These are phyloP conservation scores for Chrysopogon serrulatus DNA, from an alignment of 176 grass and related monocot species.

Conservation along the genomic window DNA sequence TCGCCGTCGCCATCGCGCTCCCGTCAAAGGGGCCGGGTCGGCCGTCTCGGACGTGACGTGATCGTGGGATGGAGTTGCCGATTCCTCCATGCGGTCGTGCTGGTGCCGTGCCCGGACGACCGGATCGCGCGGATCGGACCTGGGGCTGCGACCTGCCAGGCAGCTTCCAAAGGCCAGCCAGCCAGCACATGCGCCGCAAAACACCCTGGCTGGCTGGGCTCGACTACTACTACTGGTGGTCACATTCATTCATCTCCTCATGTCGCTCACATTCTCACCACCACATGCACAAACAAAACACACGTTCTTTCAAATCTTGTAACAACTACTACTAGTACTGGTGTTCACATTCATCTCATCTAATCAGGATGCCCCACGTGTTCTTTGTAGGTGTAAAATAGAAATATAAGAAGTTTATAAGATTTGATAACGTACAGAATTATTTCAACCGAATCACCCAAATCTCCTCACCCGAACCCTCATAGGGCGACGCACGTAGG, in stretches of 20 bases:
- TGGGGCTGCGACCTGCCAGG: not conserved
- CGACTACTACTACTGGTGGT: too few species aligned
- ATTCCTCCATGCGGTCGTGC: not conserved
- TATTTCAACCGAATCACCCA: too few species aligned
- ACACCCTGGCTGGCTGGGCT: too few species aligned
- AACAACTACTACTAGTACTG: not conserved
- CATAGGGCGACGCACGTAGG: not conserved
- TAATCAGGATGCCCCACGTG: too few species aligned
- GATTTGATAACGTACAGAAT: too few species aligned
- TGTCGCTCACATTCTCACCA: not conserved
- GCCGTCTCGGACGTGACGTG: not conserved
- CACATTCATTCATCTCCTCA: too few species aligned
- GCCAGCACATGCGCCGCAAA: too few species aligned
- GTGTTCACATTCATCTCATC: not conserved
- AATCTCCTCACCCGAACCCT: too few species aligned
- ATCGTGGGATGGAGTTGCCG: slow-evolving; percentile 1
- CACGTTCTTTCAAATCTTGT: not conserved
- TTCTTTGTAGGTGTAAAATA: too few species aligned
- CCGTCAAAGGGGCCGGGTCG: not conserved
- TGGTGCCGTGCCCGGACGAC: not conserved
- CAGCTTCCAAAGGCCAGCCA: not conserved
- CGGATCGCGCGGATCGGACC: not conserved
- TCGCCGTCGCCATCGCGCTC: not conserved
- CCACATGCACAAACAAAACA: not conserved
- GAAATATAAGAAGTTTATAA: too few species aligned